Conservation (phyloP, 2,329 filamentous ascomycete species). For the Talaromyces sp. region DNA sequence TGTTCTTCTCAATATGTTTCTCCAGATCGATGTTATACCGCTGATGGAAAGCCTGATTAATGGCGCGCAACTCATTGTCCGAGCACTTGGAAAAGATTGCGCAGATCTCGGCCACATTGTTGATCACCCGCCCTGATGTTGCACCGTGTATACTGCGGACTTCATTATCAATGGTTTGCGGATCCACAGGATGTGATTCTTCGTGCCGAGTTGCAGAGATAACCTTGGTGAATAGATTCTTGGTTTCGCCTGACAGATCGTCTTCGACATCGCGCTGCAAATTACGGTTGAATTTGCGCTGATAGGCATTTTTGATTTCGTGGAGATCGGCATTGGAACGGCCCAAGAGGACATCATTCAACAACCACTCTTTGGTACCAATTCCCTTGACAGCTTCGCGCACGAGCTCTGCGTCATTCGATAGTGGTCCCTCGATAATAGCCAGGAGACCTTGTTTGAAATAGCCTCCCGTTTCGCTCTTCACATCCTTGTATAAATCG, state of each 20-base stretch:
- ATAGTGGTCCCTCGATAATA: conserved; percentile 70
- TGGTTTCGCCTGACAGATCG: conserved; percentile 81
- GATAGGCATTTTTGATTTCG: conserved; percentile 77
- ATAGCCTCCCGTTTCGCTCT: conserved; percentile 69
- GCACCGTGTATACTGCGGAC: conserved; percentile 71
- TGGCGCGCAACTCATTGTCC: conserved; percentile 77
- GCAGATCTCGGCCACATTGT: conserved; percentile 53
- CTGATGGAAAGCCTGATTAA: conserved; percentile 66
- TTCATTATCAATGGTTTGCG: conserved; percentile 67
- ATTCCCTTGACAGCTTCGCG: conserved; percentile 67
- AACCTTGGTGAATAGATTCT: conserved; percentile 78
- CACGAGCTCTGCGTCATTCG: conserved; percentile 66
- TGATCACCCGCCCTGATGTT: conserved; percentile 60
- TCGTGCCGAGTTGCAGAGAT: conserved; percentile 68
- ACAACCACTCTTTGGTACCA: conserved; percentile 78
- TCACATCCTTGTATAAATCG: conserved; percentile 67
- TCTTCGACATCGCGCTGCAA: conserved; percentile 68
- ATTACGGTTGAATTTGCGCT: conserved; percentile 57
- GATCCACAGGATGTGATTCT: conserved; percentile 68
- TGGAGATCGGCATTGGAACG: conserved; percentile 81
- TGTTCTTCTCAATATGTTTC: conserved; percentile 70
- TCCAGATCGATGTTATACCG: conserved; percentile 67
- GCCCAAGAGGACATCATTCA: conserved; percentile 80
- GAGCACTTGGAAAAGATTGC: conserved; percentile 69
- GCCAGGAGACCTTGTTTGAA: conserved; percentile 70